phyloP scores from a whole-genome alignment of 2,329 filamentous ascomycete genomes.

The Penicillium sp. region DNA sequence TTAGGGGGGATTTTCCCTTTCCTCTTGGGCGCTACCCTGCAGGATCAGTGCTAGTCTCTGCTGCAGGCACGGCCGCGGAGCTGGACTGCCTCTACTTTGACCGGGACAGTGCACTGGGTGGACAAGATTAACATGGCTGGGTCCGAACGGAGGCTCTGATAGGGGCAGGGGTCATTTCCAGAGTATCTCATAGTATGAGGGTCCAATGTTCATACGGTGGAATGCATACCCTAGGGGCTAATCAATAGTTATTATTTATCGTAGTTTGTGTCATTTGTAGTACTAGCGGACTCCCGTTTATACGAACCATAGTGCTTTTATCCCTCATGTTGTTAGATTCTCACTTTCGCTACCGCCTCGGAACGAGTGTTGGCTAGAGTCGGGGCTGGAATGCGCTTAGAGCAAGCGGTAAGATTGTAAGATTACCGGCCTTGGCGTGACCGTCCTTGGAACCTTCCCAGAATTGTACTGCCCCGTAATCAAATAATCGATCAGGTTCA shows the following conservation, averaged over 20 bases:
- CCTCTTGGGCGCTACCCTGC: neutral
- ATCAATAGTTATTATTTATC: neutral
- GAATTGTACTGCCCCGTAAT: neutral
- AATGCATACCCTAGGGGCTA: neutral
- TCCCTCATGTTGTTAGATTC: neutral
- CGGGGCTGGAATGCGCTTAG: slow-evolving; percentile 26
- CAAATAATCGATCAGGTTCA: neutral
- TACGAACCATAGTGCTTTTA: slow-evolving; percentile 4
- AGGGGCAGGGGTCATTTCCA: neutral
- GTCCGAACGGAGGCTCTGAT: neutral
- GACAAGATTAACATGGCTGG: neutral
- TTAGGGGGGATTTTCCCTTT: neutral
- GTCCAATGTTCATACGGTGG: neutral
- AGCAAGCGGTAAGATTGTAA: slow-evolving; percentile 26
- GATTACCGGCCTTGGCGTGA: slow-evolving; percentile 24
- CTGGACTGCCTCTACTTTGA: neutral
- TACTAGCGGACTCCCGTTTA: neutral
- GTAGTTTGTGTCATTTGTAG: neutral
- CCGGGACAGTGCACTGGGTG: neutral
- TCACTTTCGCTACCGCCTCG: slow-evolving; percentile 12
- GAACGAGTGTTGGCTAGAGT: slow-evolving; percentile 20
- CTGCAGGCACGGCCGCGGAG: slow-evolving; percentile 1
- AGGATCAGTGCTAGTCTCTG: neutral
- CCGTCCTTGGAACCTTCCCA: neutral
- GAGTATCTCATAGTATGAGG: no score